Evolutionary conservation across 2,329 filamentous ascomycete species (phyloP).

Genomic region (Sclerotiophoma versabilis): DNA sequence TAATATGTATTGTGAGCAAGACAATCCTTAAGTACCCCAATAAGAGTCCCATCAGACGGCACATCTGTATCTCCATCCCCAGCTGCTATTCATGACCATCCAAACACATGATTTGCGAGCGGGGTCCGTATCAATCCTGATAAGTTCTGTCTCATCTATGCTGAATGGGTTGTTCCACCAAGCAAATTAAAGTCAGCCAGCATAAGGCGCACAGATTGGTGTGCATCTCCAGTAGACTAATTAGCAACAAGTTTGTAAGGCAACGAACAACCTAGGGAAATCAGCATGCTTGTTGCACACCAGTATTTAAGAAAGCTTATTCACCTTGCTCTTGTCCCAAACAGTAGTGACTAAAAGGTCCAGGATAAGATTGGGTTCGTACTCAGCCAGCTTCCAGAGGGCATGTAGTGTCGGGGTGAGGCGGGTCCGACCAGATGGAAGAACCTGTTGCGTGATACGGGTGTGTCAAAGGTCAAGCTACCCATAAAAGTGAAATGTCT

Average conservation of each 20-base stretch:
- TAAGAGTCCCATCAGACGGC: no score
- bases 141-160: no score
- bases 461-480: conserved; percentile 4
- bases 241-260: not conserved
- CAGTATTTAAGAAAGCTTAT: not conserved
- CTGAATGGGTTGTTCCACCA: no score
- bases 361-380: not conserved
- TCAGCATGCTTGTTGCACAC: not conserved
- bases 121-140: no score
- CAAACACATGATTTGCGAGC: no score
- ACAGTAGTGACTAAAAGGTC: not conserved
- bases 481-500: conserved; percentile 22
- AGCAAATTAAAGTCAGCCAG: no score
- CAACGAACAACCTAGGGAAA: not conserved
- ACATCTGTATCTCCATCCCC: no score
- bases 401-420: conserved; percentile 1
- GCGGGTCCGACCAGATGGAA: not conserved
- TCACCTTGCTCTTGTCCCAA: not conserved
- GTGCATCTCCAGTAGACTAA: not conserved
- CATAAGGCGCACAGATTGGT: no score
- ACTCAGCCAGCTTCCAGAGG: not conserved
- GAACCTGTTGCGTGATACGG: not conserved
- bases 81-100: no score
- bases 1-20: no score
- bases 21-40: no score